A percentile compares a stretch with the other conserved stretches of the same genome.
These are phyloP conservation scores for Leishmania major DNA, from an alignment of 208 protist genomes.

Conservation along the genomic window DNA sequence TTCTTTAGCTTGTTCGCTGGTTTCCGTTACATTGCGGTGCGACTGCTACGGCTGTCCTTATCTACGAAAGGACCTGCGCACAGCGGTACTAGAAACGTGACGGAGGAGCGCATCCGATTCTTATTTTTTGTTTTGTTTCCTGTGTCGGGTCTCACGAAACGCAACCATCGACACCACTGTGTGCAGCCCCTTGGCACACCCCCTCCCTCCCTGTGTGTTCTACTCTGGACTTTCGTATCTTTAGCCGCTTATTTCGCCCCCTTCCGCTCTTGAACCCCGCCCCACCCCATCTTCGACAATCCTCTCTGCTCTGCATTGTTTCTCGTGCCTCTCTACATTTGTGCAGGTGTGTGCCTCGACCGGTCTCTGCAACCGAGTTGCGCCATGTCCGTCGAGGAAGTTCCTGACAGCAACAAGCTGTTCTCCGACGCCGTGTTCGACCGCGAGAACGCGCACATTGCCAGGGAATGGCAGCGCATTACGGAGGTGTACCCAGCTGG, in stretches of 20 bases:
- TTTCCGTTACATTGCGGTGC: neutral
- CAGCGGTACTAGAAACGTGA: neutral
- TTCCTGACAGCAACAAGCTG: conserved; percentile 61
- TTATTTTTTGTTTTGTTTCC: conserved; percentile 8
- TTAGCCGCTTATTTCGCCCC: neutral
- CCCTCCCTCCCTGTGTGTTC: neutral
- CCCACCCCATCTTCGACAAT: neutral
- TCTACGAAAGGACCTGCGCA: conserved; percentile 7
- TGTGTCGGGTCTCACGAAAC: neutral
- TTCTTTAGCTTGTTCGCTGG: neutral
- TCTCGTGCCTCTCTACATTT: neutral
- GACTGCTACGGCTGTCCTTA: neutral
- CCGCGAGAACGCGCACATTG: conserved; percentile 54
- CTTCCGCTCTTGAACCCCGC: neutral
- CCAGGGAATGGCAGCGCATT: conserved; percentile 63
- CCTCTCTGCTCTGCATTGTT: neutral
- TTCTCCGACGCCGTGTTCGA: conserved; percentile 75
- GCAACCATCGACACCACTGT: neutral
- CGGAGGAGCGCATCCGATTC: neutral
- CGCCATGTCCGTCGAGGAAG: conserved; percentile 40
- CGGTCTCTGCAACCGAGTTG: neutral
- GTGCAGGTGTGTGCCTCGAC: neutral
- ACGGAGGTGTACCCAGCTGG: conserved; percentile 61
- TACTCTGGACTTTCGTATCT: neutral
- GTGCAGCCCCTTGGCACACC: neutral